Evolutionary conservation across 2,329 filamentous ascomycete species (phyloP).

Genomic region (Colletotrichum cuscutae): DNA sequence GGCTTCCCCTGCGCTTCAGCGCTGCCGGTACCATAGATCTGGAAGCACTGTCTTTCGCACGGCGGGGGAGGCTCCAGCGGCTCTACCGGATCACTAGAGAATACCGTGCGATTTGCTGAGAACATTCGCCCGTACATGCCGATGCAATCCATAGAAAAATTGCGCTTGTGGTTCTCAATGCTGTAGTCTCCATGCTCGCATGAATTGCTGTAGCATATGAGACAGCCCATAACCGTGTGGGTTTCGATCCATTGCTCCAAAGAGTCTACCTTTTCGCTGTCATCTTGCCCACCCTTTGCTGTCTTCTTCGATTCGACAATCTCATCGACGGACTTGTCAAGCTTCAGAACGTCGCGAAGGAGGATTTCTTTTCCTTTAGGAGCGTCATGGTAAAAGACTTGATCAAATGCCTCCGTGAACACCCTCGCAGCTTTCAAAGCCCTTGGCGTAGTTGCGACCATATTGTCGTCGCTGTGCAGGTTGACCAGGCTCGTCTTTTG

Average conservation of each 20-base stretch:
- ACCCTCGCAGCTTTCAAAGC: slow-evolving; percentile 56
- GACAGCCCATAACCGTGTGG: slow-evolving; percentile 65
- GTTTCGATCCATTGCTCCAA: slow-evolving; percentile 56
- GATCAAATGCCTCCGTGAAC: slow-evolving; percentile 68
- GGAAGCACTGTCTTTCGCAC: slow-evolving; percentile 57
- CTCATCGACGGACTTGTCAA: slow-evolving; percentile 64
- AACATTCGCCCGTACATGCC: slow-evolving; percentile 35
- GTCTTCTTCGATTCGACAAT: slow-evolving; percentile 64
- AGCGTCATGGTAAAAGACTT: slow-evolving; percentile 57
- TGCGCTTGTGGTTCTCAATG: slow-evolving; percentile 60
- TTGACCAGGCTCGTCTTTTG: slow-evolving; percentile 64
- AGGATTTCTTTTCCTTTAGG: slow-evolving; percentile 51
- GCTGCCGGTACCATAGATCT: slow-evolving; percentile 35
- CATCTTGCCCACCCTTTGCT: slow-evolving; percentile 56
- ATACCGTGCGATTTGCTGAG: slow-evolving; percentile 28
- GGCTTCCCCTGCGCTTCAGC: slow-evolving; percentile 35
- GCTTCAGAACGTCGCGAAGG: slow-evolving; percentile 62
- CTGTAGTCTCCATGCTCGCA: slow-evolving; percentile 72
- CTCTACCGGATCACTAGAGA: slow-evolving; percentile 15
- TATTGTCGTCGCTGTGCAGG: slow-evolving; percentile 54
- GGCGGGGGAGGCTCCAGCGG: slow-evolving; percentile 35
- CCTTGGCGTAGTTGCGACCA: slow-evolving; percentile 49
- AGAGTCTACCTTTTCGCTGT: slow-evolving; percentile 44
- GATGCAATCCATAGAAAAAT: slow-evolving; percentile 59
- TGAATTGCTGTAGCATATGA: slow-evolving; percentile 69